Evolutionary conservation across 2,329 filamentous ascomycete species (phyloP), one percentile per base, ranked within the genome.

Genomic region (Epichloe typhina): DNA sequence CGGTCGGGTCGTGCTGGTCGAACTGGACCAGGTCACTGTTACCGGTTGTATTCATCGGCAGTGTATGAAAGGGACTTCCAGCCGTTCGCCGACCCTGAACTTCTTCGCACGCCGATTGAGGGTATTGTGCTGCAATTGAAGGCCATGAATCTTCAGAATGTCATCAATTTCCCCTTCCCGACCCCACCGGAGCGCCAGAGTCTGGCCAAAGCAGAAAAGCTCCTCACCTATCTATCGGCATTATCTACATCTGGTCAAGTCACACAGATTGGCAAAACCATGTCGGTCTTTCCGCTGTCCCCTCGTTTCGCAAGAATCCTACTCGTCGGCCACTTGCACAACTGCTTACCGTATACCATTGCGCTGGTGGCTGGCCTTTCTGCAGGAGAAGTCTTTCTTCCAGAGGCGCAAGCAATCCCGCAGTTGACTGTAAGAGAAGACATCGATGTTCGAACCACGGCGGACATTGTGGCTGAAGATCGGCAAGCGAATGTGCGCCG

Each of bases 11-110:
- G 93, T 76, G 93, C 93, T 52, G 93, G 94, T 55, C 84, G 93
- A 74, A 98, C 91, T 4, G 91, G 89, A 0, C 90, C 93, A 1
- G 93, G 93, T 7, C 94, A 98, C 67, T 97, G 91, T 68, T 98
- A 96, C 70, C 76, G 89, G 51, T 70, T 98, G 4, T 98, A 95
- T 68, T 96, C 90, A 0, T 95, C 89, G 12, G 93, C 93, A 0
- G 85, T 98, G 0, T 98, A 87, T 60, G 93, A 93, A 67, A 78
- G 88, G 52, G 89, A 94, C 58, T 95, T 98, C 57, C 74, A 82
- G 23, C 80, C 91, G 56, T 95, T 94, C 60, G 82, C 87, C 0
- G 83, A 90, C 23, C 91, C 93, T 0, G 93, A 98, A 66, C 83
- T 98, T 39, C 69, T 94, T 46, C 80, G 90, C 23, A 95, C 93